Conservation (phyloP, 2,329 filamentous ascomycete genomes). For the Pseudogymnoascus sp. region DNA sequence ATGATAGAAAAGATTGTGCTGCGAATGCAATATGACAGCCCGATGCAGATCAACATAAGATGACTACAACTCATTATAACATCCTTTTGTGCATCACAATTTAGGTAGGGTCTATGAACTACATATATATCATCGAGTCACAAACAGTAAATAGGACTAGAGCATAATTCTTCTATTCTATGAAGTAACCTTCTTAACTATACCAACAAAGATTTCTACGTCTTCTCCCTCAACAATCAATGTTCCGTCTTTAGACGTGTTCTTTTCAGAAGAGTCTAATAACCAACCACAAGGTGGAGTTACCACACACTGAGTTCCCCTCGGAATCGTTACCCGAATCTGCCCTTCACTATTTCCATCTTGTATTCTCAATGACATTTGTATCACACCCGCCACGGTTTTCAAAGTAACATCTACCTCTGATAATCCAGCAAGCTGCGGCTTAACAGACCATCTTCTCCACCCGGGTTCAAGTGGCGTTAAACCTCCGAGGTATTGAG, state of each 20-base stretch:
- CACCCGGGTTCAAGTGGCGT: constrained; percentile 18
- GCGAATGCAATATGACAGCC: background rate
- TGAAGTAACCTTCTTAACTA: background rate
- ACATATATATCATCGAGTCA: background rate
- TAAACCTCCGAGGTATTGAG: constrained; percentile 19
- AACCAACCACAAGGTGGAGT: background rate
- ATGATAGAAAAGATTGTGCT: background rate
- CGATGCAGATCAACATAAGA: background rate
- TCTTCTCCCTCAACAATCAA: background rate
- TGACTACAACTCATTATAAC: background rate
- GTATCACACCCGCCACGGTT: constrained; percentile 13
- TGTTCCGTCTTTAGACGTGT: background rate
- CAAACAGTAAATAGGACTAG: background rate
- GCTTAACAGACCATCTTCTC: constrained; percentile 16
- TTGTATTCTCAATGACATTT: constrained; percentile 14
- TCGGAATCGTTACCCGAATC: constrained; percentile 15
- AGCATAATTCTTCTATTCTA: background rate
- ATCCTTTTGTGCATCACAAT: background rate
- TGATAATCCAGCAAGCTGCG: constrained; percentile 18
- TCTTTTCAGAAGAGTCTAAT: background rate
- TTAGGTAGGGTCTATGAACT: background rate
- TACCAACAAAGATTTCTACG: background rate
- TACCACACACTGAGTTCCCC: constrained; percentile 8
- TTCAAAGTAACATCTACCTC: constrained; percentile 15
- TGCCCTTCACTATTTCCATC: constrained; percentile 13